Percentiles rank a stretch among this genome's conserved stretches.
phyloP scores from a whole-genome alignment of 2,329 filamentous ascomycete species.

The Rasamsonia emersonii region DNA sequence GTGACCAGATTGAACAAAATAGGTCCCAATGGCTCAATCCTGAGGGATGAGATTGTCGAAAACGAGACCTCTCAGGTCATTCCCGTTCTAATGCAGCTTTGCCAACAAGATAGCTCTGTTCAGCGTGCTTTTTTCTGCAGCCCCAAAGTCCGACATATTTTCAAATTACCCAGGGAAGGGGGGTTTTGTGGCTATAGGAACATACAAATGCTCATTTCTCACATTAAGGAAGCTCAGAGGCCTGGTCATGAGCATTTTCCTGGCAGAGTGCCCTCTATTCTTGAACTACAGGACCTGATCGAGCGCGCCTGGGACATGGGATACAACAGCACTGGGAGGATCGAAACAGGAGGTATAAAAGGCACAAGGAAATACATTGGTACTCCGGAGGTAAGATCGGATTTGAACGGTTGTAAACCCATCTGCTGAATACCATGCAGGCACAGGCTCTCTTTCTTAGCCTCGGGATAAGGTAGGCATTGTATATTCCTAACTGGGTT shows the following conservation, averaged over 20 bases:
- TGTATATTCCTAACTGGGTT: neutral
- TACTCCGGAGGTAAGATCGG: constrained; percentile 63
- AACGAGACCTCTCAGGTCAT: constrained; percentile 49
- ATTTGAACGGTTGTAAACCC: constrained; percentile 1
- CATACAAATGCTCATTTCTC: constrained; percentile 83
- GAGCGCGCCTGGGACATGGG: constrained; percentile 82
- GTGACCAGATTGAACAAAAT: constrained; percentile 46
- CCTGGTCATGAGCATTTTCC: constrained; percentile 54
- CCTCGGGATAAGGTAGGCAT: constrained; percentile 55
- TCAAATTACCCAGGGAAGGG: constrained; percentile 72
- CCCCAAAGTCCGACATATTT: constrained; percentile 65
- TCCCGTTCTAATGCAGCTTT: constrained; percentile 53
- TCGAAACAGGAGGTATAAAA: constrained; percentile 77
- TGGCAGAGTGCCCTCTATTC: constrained; percentile 60
- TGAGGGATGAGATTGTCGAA: constrained; percentile 34
- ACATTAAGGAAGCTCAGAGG: constrained; percentile 54
- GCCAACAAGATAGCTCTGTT: constrained; percentile 56
- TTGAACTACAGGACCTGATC: constrained; percentile 77
- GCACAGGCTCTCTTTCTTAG: constrained; percentile 69
- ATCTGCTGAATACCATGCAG: constrained; percentile 33
- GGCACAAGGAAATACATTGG: constrained; percentile 95
- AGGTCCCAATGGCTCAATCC: constrained; percentile 34
- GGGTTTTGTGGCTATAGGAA: constrained; percentile 94
- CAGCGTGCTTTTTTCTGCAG: constrained; percentile 72
- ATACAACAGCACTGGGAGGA: constrained; percentile 63